Conservation (phyloP, 2,329 filamentous ascomycete species). For the Sporothrix globosa region DNA sequence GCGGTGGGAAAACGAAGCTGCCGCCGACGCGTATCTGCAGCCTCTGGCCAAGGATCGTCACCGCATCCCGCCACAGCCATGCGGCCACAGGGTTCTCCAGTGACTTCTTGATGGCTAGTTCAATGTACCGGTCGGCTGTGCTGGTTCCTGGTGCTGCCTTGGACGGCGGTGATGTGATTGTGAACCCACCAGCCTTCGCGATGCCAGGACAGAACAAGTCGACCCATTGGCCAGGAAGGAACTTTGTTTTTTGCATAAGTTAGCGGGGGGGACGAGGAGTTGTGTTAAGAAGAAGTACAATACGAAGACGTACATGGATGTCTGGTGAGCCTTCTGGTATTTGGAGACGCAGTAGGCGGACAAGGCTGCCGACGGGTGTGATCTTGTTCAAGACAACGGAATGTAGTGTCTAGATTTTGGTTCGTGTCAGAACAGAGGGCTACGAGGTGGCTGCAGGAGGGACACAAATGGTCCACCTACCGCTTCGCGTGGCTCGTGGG, state of each 20-base stretch:
- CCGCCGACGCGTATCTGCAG: constrained; percentile 76
- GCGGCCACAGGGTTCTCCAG: constrained; percentile 71
- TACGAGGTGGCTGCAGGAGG: constrained; percentile 5
- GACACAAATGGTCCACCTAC: constrained; percentile 41
- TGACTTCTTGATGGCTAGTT: constrained; percentile 76
- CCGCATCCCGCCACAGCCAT: constrained; percentile 68
- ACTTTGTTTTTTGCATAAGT: constrained; percentile 52
- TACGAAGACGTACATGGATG: constrained; percentile 51
- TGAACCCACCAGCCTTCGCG: constrained; percentile 79
- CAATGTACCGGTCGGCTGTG: constrained; percentile 57
- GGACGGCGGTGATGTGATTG: constrained; percentile 76
- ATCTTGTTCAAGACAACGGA: constrained; percentile 64
- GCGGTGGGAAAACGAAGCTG: constrained; percentile 77
- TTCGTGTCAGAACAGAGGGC: constrained; percentile 1
- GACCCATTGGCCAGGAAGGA: constrained; percentile 84
- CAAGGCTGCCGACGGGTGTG: constrained; percentile 64
- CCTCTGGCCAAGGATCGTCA: constrained; percentile 58
- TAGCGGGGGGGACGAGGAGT: constrained; percentile 38
- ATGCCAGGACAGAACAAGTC: constrained; percentile 76
- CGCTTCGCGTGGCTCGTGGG: constrained; percentile 69
- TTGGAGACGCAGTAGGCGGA: constrained; percentile 69
- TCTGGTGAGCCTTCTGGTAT: constrained; percentile 53
- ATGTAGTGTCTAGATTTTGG: constrained; percentile 56
- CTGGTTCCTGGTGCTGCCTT: constrained; percentile 44
- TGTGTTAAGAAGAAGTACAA: constrained; percentile 10